Percentiles rank a stretch among this genome's conserved stretches.
Conservation (phyloP, 805 yeast species). For the Candida quercuum region DNA sequence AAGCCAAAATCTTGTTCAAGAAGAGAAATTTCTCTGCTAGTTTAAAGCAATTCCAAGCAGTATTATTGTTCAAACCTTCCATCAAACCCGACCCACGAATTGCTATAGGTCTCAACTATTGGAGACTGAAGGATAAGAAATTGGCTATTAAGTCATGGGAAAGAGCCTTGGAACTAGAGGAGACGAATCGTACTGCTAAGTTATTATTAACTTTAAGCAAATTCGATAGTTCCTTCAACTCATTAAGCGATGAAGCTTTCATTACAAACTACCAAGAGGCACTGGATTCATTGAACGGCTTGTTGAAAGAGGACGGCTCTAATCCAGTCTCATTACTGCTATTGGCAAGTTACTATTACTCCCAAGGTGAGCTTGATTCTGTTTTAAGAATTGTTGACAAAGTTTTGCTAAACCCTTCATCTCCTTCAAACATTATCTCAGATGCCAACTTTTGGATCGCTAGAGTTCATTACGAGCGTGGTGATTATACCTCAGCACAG, state of each 20-base stretch:
- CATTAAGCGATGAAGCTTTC: slow-evolving; percentile 56
- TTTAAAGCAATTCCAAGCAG: slow-evolving; percentile 77
- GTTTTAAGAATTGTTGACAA: slow-evolving; percentile 53
- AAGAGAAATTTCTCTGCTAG: slow-evolving; percentile 71
- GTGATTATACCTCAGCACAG: slow-evolving; percentile 67
- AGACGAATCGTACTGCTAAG: slow-evolving; percentile 53
- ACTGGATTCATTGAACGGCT: slow-evolving; percentile 35
- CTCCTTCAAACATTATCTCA: slow-evolving; percentile 39
- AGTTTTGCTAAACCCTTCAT: slow-evolving; percentile 36
- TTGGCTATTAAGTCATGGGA: slow-evolving; percentile 83
- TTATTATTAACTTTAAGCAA: slow-evolving; percentile 62
- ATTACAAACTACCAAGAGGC: slow-evolving; percentile 52
- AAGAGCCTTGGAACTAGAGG: slow-evolving; percentile 64
- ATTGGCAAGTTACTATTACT: slow-evolving; percentile 65
- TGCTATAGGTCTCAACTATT: slow-evolving; percentile 91
- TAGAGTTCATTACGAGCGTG: slow-evolving; percentile 57
- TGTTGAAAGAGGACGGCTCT: slow-evolving; percentile 35
- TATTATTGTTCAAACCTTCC: slow-evolving; percentile 69
- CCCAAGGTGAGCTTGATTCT: slow-evolving; percentile 53
- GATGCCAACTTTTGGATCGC: slow-evolving; percentile 85
- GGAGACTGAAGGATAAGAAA: slow-evolving; percentile 75
- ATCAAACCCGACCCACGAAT: slow-evolving; percentile 88
- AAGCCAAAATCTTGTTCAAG: slow-evolving; percentile 73
- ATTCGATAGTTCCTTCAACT: slow-evolving; percentile 57
- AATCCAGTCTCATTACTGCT: slow-evolving; percentile 62